These are phyloP conservation scores for Diutina pseudorugosa DNA, from an alignment of 1,139 yeast genomes.

Conservation along the genomic window DNA sequence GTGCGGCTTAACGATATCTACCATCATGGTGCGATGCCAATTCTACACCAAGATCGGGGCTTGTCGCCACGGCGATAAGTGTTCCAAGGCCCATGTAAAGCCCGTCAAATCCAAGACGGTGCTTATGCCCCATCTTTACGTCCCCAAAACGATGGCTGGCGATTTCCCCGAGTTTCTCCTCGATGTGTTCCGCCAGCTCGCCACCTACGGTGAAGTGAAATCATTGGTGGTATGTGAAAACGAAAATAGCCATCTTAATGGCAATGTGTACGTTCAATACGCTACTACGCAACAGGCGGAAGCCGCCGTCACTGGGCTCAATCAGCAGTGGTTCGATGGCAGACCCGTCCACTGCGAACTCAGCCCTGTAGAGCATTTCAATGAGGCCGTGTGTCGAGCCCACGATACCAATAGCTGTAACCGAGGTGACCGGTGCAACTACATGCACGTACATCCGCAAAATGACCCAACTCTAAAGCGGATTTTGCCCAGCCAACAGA, in stretches of 20 bases:
- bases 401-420: slow-evolving; percentile 53
- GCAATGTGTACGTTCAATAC: slow-evolving; percentile 71
- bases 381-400: slow-evolving; percentile 66
- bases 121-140: slow-evolving; percentile 56
- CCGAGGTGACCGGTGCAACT: slow-evolving; percentile 77
- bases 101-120: slow-evolving; percentile 63
- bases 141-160: slow-evolving; percentile 39
- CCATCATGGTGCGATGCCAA: slow-evolving; percentile 15
- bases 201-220: slow-evolving; percentile 45
- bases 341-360: slow-evolving; percentile 75
- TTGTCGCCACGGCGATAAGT: slow-evolving; percentile 85
- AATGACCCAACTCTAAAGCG: background rate
- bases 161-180: slow-evolving; percentile 55
- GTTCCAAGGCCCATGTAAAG: slow-evolving; percentile 64
- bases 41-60: slow-evolving; percentile 85
- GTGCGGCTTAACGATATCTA: background rate
- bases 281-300: slow-evolving; percentile 44
- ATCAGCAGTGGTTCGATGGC: slow-evolving; percentile 72
- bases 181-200: slow-evolving; percentile 62
- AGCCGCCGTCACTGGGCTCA: slow-evolving; percentile 46
- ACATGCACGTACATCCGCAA: slow-evolving; percentile 59
- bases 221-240: slow-evolving; percentile 74
- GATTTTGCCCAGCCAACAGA: slow-evolving; percentile 23
- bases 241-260: slow-evolving; percentile 65
- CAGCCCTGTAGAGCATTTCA: slow-evolving; percentile 61